Percentiles rank a stretch among this genome's conserved stretches.
Conservation (phyloP, 2,329 filamentous ascomycete species). For the Fusarium concolor region DNA sequence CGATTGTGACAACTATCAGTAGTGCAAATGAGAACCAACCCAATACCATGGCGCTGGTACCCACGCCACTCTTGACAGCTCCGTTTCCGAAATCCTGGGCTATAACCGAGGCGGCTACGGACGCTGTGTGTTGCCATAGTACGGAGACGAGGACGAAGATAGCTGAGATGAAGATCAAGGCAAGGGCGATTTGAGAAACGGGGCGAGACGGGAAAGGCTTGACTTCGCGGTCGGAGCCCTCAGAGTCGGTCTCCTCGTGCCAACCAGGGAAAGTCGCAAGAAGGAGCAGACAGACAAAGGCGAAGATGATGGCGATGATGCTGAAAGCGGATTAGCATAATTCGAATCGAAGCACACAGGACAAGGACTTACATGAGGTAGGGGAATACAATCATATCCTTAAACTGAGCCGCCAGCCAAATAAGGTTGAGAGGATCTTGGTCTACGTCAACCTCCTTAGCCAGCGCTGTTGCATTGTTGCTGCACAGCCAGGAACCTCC, state of each 20-base stretch:
- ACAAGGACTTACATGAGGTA: constrained; percentile 83
- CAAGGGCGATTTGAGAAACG: constrained; percentile 91
- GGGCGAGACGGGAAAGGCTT: constrained; percentile 93
- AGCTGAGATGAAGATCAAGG: constrained; percentile 85
- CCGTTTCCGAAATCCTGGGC: constrained; percentile 94
- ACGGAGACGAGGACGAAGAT: constrained; percentile 80
- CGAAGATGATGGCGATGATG: constrained; percentile 97
- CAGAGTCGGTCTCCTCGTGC: constrained; percentile 88
- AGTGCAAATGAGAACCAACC: constrained; percentile 97
- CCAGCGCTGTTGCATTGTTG: constrained; percentile 94
- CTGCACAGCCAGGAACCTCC: constrained; percentile 93
- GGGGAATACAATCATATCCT: constrained; percentile 97
- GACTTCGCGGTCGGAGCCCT: constrained; percentile 87
- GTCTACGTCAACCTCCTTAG: constrained; percentile 87
- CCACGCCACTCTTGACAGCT: constrained; percentile 85
- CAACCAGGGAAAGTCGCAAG: constrained; percentile 97
- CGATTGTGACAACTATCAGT: constrained; percentile 95
- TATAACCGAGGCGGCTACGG: constrained; percentile 92
- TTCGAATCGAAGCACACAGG: neutral
- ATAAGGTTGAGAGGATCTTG: constrained; percentile 97
- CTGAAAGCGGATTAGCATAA: constrained; percentile 56
- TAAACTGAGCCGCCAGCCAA: constrained; percentile 97
- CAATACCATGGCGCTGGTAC: constrained; percentile 94
- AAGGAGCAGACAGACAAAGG: constrained; percentile 94
- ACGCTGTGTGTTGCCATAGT: constrained; percentile 94